These are phyloP conservation scores for Mycosphaerella sp. DNA, from an alignment of 2,329 filamentous ascomycete genomes.

Conservation along the genomic window DNA sequence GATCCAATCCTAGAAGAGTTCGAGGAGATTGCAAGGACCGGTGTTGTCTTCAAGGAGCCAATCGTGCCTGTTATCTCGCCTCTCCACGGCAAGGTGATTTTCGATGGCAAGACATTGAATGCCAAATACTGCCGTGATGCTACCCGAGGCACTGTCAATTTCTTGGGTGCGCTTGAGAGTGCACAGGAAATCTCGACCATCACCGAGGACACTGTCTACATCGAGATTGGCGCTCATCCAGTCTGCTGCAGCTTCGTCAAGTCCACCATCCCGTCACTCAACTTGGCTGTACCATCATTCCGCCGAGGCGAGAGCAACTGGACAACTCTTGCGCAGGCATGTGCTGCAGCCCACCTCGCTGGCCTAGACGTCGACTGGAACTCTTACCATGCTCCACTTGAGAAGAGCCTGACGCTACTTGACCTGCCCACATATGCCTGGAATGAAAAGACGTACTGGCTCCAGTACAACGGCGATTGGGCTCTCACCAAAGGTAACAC, in stretches of 20 bases:
- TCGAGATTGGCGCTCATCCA: conserved; percentile 47
- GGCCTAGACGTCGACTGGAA: conserved; percentile 57
- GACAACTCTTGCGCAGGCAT: conserved; percentile 45
- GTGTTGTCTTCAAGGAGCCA: conserved; percentile 13
- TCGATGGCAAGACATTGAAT: conserved; percentile 20
- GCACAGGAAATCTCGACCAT: conserved; percentile 34
- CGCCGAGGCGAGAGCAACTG: conserved; percentile 32
- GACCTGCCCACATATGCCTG: conserved; percentile 47
- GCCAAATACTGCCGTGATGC: conserved; percentile 23
- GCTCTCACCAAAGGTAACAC: conserved; percentile 22
- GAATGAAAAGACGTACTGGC: conserved; percentile 36
- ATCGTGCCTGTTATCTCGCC: conserved; percentile 24
- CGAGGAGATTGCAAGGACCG: conserved; percentile 3
- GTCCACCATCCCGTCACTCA: conserved; percentile 3
- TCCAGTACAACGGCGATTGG: conserved; percentile 34
- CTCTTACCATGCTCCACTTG: conserved; percentile 48
- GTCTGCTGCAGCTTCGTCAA: conserved; percentile 27
- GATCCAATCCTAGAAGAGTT: conserved; percentile 28
- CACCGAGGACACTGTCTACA: conserved; percentile 35
- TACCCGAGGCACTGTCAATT: conserved; percentile 40
- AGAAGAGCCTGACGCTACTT: conserved; percentile 37
- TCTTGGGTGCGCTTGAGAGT: conserved; percentile 23
- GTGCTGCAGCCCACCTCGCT: conserved; percentile 48
- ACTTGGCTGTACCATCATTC: conserved; percentile 29
- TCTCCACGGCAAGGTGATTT: conserved; percentile 26